Percentiles rank a stretch among this genome's conserved stretches.
Evolutionary conservation across 2,329 filamentous ascomycete genomes (phyloP).

Genomic region (Aspergillus ustus): DNA sequence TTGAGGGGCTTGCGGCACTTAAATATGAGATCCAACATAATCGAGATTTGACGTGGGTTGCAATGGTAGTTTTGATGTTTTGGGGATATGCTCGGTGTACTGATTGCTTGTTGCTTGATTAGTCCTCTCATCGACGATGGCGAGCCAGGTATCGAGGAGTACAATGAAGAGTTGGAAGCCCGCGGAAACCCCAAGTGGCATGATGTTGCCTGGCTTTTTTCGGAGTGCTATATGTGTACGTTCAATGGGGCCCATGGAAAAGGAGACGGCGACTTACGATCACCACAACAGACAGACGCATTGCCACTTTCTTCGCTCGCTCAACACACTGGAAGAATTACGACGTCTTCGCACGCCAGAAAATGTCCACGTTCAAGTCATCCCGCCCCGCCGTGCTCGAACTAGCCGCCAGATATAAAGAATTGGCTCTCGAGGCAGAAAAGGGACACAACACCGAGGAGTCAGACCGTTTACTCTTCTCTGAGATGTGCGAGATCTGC

Average conservation of each 20-base stretch:
- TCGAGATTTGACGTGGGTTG: constrained; percentile 68
- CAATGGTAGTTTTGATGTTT: neutral
- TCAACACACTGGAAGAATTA: constrained; percentile 86
- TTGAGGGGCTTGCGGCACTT: constrained; percentile 76
- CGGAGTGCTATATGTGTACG: constrained; percentile 86
- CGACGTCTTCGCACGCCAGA: constrained; percentile 87
- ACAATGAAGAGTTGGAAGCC: constrained; percentile 82
- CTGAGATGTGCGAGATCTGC: constrained; percentile 94
- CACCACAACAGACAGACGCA: constrained; percentile 62
- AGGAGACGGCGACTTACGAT: too few species aligned
- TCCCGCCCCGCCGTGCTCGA: constrained; percentile 86
- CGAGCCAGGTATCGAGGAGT: constrained; percentile 72
- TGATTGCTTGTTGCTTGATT: constrained; percentile 13
- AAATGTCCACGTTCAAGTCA: constrained; percentile 88
- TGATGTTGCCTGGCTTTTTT: constrained; percentile 82
- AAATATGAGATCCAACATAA: constrained; percentile 97
- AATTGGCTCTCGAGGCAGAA: constrained; percentile 71
- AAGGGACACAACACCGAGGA: constrained; percentile 62
- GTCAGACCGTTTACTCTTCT: constrained; percentile 78
- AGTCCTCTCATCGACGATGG: constrained; percentile 80
- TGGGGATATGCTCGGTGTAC: neutral
- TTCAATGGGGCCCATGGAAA: neutral
- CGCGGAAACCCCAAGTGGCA: constrained; percentile 80
- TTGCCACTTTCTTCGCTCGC: constrained; percentile 76
- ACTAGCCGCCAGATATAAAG: constrained; percentile 76